phyloP scores from a whole-genome alignment of 768 basidiomycete genomes.

The Lactarius deliciosus region DNA sequence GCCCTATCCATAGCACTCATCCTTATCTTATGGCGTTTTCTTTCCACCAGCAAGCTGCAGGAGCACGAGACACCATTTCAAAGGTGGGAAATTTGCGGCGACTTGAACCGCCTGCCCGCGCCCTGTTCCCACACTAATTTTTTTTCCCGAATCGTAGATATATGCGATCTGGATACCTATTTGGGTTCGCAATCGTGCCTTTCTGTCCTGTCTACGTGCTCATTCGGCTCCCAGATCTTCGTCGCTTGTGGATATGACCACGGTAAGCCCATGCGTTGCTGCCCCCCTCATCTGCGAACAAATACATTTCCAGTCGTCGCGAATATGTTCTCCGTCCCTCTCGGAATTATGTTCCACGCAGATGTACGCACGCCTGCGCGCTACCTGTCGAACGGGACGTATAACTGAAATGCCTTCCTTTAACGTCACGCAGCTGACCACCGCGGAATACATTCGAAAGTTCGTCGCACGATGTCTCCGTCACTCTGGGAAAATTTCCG shows the following conservation, averaged over 20 bases:
- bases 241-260: slow-evolving; percentile 72
- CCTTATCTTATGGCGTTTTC: not conserved
- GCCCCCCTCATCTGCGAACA: not conserved
- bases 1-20: not conserved
- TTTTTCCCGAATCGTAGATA: slow-evolving; percentile 40
- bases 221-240: slow-evolving; percentile 48
- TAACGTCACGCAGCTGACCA: slow-evolving; percentile 42
- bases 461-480: slow-evolving; percentile 35
- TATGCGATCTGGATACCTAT: slow-evolving; percentile 72
- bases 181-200: slow-evolving; percentile 49
- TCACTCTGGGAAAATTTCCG: not conserved
- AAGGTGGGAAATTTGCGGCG: slow-evolving; percentile 43
- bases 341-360: slow-evolving; percentile 70
- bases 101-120: not conserved
- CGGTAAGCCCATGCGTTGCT: slow-evolving; percentile 41
- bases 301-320: slow-evolving; percentile 50
- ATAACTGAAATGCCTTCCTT: not conserved
- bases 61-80: slow-evolving; percentile 64
- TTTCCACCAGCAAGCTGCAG: slow-evolving; percentile 59
- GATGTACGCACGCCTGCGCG: slow-evolving; percentile 43
- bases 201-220: too few species aligned
- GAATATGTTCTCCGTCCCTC: slow-evolving; percentile 73
- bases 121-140: not conserved
- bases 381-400: not conserved
- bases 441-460: slow-evolving; percentile 65